Evolutionary conservation across 305 asterid genomes (phyloP).

Genomic region (Fraxinus baroniana): DNA sequence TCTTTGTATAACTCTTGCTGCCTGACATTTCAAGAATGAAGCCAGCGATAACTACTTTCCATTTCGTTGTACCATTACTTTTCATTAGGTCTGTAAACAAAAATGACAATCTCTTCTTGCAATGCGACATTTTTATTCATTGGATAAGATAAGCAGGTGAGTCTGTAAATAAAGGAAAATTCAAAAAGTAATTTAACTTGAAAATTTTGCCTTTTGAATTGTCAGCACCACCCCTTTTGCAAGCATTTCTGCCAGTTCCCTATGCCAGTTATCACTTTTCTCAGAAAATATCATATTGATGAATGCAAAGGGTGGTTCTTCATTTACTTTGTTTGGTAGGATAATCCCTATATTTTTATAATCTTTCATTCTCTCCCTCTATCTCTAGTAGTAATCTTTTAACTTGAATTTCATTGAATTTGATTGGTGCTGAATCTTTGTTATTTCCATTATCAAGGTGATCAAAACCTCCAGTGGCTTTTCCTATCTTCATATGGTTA

Average conservation of each 20-base stretch:
- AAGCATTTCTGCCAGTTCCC: neutral
- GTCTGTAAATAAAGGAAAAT: neutral
- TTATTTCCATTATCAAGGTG: neutral
- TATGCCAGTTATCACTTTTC: too few species aligned
- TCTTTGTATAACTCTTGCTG: neutral
- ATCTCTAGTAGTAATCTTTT: neutral
- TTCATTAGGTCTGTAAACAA: neutral
- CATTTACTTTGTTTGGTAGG: neutral
- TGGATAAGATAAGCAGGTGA: neutral
- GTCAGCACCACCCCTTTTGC: neutral
- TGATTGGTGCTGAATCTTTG: neutral
- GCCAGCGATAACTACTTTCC: neutral
- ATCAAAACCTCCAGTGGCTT: neutral
- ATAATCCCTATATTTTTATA: neutral
- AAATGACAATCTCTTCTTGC: neutral
- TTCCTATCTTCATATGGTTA: constrained; percentile 8
- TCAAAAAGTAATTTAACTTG: neutral
- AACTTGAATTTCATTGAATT: neutral
- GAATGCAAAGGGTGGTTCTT: neutral
- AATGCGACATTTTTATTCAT: neutral
- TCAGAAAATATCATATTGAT: too few species aligned
- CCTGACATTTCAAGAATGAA: neutral
- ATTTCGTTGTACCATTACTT: neutral
- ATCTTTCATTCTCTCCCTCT: too few species aligned
- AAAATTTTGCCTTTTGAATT: neutral